Evolutionary conservation across 2,329 filamentous ascomycete species (phyloP), one percentile per base, ranked within the genome.

Genomic region (Colletotrichum liriopes): DNA sequence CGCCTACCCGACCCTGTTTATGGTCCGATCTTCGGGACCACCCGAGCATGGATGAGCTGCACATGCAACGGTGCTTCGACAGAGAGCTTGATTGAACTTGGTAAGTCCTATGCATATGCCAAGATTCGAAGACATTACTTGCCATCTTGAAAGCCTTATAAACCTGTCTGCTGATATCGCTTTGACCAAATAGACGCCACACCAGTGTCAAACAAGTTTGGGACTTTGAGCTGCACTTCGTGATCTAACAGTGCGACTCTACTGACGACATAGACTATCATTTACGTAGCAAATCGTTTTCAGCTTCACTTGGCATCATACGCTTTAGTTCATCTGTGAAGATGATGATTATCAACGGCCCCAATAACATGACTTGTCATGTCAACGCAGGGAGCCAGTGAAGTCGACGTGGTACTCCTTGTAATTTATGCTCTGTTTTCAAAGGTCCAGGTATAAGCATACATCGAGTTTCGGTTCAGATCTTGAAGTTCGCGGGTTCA

Each of bases 1-100:
- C 59, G 80, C 26, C 45, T 73, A 16, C 59, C 45, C 8, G 63
- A 73, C 39, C 63, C 68, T 1, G 52, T 72, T 29, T 69, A 67
- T 18, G 65, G 56, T 7, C 60, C 60, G 45, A 29, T 63, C n/a
- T 72, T 67, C 29, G 69, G 69, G 2, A 60, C 59, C n/a, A 63
- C 52, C n/a, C 54, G 56, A 6, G 58, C 52, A 35, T 72, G 63
- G 68, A 23, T 73, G 52, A 72, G 35, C 63, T 72, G 72, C 63
- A 58, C 64, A 7, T 73, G 72, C 54, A 52, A 58, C 18, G 64
- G 59, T n/a, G 35, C 49, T 23, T 18, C n/a, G 2, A 18, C 51
- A 3, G 72, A 73, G 41, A 55, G 16, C 11, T 47, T 58, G 8
- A 23, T 73, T 14, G 47, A 73, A 6, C 63, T 73, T 3, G 68